Base-by-base conservation (phyloP, 2,329 filamentous ascomycete species). In the Penicillium sp. region DNA sequence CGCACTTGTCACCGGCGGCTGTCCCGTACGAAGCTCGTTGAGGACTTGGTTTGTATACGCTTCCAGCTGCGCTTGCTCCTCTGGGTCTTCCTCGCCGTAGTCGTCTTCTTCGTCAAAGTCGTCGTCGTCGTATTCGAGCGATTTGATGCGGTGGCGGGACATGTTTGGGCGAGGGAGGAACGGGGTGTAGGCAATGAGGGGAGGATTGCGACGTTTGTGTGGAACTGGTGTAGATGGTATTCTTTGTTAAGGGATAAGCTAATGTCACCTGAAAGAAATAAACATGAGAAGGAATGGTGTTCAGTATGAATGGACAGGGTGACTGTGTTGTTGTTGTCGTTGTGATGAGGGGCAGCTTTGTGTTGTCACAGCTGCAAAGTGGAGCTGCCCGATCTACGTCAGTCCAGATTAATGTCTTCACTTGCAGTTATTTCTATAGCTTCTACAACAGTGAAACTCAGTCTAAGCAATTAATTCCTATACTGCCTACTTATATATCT, bases 31-130 rank as follows among this genome's bases (percentile, higher is more conserved):
- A n/a, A 96, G 77, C 8, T 81, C 80, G 60, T 79, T 78, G 58
- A 83, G 81, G 35, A 95, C 88, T 61, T 86, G 80, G 40, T 80
- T 77, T 0, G 87, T 90, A 51, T 86, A 87, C 40, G 82, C 72
- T 40, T 81, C 80, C 81, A 95, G 82, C 60, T 82, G 76, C 62
- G 81, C 79, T 68, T 73, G 69, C 59, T 77, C 76, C 62, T 77
- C 74, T 8, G 72, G 70, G 38, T 76, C 74, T 8, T 71, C 64
- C n/a, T 70, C 71, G 18, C 72, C 70, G 20, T 74, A 74, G 33
- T 72, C 73, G 33, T 76, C 72, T 11, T 51, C 47, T 11, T 56
- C 53, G 11, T 73, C 69, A 30, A 71, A 67, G 23, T 73, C 73
- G 24, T 75, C 74, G 16, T 76, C 73, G 26, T 77, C 74, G 58